Evolutionary conservation across 2,329 filamentous ascomycete genomes (phyloP).

Genomic region (Parastagonospora nodorum): DNA sequence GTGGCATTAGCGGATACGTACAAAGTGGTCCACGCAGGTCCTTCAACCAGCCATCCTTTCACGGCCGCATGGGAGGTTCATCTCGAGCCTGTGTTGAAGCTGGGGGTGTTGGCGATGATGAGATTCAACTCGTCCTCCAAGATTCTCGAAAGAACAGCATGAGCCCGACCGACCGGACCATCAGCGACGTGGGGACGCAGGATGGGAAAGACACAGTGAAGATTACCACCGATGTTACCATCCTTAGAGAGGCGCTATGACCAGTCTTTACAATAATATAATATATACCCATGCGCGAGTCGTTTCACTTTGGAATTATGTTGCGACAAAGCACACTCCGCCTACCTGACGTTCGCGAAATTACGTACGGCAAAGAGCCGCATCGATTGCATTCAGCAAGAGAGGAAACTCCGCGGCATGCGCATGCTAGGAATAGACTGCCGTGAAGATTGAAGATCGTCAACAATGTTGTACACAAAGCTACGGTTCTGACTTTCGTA

Average conservation of each 20-base stretch:
- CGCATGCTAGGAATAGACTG: too few relatives aligned
- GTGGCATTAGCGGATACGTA: background rate
- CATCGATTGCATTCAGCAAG: too few relatives aligned
- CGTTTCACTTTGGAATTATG: too few relatives aligned
- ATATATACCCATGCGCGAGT: too few relatives aligned
- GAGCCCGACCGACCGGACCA: background rate
- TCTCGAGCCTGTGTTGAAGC: background rate
- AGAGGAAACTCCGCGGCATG: too few relatives aligned
- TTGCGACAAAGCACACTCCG: too few relatives aligned
- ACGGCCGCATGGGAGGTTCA: background rate
- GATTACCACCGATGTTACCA: background rate
- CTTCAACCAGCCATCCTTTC: background rate
- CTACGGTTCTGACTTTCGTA: too few relatives aligned
- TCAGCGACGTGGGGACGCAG: background rate
- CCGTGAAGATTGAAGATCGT: too few relatives aligned
- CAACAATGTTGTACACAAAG: too few relatives aligned
- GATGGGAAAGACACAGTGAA: background rate
- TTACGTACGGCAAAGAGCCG: too few relatives aligned
- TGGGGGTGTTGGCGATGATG: background rate
- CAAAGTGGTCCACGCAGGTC: background rate
- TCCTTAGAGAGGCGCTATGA: background rate
- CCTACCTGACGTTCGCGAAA: too few relatives aligned
- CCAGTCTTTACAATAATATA: too few relatives aligned
- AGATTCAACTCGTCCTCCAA: background rate
- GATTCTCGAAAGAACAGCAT: background rate